Base-by-base conservation (phyloP, 345 rosid species). In the Eucalyptus albens region DNA sequence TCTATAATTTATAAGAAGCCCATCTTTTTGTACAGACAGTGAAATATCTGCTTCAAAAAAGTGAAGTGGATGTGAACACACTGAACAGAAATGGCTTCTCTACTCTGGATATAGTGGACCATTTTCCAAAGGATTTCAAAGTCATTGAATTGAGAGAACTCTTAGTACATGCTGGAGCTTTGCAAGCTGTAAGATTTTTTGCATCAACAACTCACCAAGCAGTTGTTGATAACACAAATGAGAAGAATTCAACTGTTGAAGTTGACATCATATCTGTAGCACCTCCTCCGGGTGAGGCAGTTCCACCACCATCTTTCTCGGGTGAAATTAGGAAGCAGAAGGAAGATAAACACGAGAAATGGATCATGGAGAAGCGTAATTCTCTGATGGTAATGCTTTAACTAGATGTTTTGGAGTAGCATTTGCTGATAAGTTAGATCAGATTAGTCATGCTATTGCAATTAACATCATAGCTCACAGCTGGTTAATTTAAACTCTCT, bases 101-200 rank as follows among this genome's bases (percentile, higher is more conserved):
- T 60, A 15, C 67, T 12, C 8, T 60, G 4, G 31, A 26, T 29
- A 60, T 60, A 60, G 67, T 27, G 67, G 31, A 60, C 11, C 0
- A 60, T 29, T 26, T 60, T 60, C n/a, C 67, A 12, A 60, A 29
- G 67, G 31, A 60, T 26, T 27, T 60, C n/a, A 60, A 60, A 60
- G 67, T 60, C n/a, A 60, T 27, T 6, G 67, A 60, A 60, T 60
- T 60, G 67, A 60, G 67, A 60, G 67, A 60, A 60, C 7, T 26
- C 4, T 51, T 51, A 51, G 55, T 6, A 51, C 55, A 51, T 51
- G 55, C 55, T 6, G 4, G 55, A 51, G 55, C 55, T 16, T 1
- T 0, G 9, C 1, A 21, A 51, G 7, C 67, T 8, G 3, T 10
- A 27, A 60, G 15, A 27, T 60, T 26, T 3, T 2, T 15, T 11